These are phyloP conservation scores for Gautieria morchelliformis DNA, from an alignment of 768 basidiomycete genomes.

Conservation along the genomic window DNA sequence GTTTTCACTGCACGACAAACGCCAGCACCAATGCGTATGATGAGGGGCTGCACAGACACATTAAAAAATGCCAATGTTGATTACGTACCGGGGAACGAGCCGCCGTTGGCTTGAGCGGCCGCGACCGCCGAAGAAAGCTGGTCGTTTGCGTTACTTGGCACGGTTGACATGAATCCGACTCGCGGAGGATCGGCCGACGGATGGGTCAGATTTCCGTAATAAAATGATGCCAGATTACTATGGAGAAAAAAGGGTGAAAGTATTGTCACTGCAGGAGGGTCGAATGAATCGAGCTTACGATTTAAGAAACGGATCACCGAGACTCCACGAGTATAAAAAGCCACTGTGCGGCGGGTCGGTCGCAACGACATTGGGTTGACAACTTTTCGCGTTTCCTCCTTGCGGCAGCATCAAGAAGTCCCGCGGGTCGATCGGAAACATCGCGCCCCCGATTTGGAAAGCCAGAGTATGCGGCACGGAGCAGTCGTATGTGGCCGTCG, in stretches of 20 bases:
- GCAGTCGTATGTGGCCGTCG: constrained; percentile 42
- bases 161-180: constrained; percentile 64
- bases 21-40: too few species aligned
- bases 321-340: constrained; percentile 67
- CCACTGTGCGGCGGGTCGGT: constrained; percentile 57
- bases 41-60: too few species aligned
- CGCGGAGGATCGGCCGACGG: constrained; percentile 61
- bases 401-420: constrained; percentile 45
- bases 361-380: constrained; percentile 43
- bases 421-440: constrained; percentile 68
- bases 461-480: constrained; percentile 48
- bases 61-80: too few species aligned
- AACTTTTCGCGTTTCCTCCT: constrained; percentile 18
- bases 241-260: not conserved
- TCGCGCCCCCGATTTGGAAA: constrained; percentile 58
- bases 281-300: constrained; percentile 31
- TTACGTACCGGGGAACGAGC: too few species aligned
- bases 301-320: constrained; percentile 70
- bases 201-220: constrained; percentile 62
- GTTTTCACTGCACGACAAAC: not conserved
- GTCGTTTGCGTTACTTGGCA: constrained; percentile 42
- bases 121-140: too few species aligned
- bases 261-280: not conserved
- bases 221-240: constrained; percentile 57
- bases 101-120: too few species aligned